Percentiles rank a stretch among this genome's conserved stretches.
These are phyloP conservation scores for Botrytis byssoidea DNA, from an alignment of 2,329 filamentous ascomycete species.

Conservation along the genomic window DNA sequence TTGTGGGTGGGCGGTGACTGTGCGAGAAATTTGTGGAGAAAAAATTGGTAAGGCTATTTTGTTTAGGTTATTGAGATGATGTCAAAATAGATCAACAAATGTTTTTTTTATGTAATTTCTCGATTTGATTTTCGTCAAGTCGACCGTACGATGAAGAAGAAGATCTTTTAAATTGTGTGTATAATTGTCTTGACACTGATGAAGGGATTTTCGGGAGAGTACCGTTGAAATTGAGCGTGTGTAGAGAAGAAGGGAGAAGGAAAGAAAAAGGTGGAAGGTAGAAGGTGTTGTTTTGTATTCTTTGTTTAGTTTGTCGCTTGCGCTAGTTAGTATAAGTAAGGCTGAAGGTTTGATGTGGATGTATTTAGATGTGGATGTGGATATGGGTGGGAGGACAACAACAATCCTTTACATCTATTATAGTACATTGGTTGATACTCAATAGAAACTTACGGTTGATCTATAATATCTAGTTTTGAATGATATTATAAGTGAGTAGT, in stretches of 20 bases:
- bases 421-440: not conserved
- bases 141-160: constrained; percentile 21
- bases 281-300: not conserved
- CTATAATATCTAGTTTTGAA: not conserved
- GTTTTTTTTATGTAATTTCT: not conserved
- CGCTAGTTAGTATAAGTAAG: not conserved
- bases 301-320: constrained; percentile 5
- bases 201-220: constrained; percentile 24
- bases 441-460: not conserved
- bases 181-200: constrained; percentile 29
- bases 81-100: not conserved
- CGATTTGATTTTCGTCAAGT: not conserved
- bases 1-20: constrained; percentile 17
- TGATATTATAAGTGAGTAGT: too few relatives aligned
- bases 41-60: not conserved
- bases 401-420: not conserved
- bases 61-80: not conserved
- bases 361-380: not conserved
- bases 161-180: constrained; percentile 14
- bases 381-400: not conserved
- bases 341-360: not conserved
- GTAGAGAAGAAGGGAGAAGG: not conserved
- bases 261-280: constrained; percentile 3
- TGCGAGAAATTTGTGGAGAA: constrained; percentile 19
- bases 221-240: constrained; percentile 28